Conservation (phyloP, 1,284 basidiomycete species). For the Volvariella volvacea region DNA sequence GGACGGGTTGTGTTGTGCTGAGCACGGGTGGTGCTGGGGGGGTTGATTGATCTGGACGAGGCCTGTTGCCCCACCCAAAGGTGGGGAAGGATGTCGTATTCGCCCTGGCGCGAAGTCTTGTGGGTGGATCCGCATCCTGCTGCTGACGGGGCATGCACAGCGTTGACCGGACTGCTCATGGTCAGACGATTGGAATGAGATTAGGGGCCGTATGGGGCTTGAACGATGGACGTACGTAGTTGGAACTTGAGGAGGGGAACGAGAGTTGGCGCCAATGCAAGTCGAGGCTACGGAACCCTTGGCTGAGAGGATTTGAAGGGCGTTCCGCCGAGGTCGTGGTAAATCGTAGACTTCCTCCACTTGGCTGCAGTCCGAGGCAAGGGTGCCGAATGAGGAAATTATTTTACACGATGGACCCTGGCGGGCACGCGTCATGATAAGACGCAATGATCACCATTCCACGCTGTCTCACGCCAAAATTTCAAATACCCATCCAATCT, state of each 20-base stretch:
- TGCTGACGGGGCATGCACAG: constrained; percentile 26
- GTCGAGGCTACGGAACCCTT: background rate
- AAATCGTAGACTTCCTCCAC: too few relatives aligned
- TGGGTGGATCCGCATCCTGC: constrained; percentile 21
- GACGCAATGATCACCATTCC: background rate
- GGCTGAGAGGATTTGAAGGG: background rate
- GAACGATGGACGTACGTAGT: background rate
- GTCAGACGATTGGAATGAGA: background rate
- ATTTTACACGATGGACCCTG: too few relatives aligned
- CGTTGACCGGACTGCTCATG: constrained; percentile 1
- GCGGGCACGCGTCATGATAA: too few relatives aligned
- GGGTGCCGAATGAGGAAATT: too few relatives aligned
- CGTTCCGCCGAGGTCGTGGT: too few relatives aligned
- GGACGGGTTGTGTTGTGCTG: constrained; percentile 13
- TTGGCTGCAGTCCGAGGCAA: too few relatives aligned
- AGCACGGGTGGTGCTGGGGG: constrained; percentile 10
- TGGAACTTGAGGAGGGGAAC: too few relatives aligned
- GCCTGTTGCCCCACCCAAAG: constrained; percentile 22
- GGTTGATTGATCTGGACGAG: constrained; percentile 15
- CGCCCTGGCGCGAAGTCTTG: constrained; percentile 23
- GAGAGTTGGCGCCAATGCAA: too few relatives aligned
- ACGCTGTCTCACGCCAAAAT: background rate
- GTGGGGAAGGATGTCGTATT: constrained; percentile 28
- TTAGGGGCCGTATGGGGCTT: background rate
- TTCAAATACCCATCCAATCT: background rate